Percentiles rank a stretch among this genome's conserved stretches.
Evolutionary conservation across 129 eudicot genomes (phyloP).

Genomic region (Flaveria brownii): DNA sequence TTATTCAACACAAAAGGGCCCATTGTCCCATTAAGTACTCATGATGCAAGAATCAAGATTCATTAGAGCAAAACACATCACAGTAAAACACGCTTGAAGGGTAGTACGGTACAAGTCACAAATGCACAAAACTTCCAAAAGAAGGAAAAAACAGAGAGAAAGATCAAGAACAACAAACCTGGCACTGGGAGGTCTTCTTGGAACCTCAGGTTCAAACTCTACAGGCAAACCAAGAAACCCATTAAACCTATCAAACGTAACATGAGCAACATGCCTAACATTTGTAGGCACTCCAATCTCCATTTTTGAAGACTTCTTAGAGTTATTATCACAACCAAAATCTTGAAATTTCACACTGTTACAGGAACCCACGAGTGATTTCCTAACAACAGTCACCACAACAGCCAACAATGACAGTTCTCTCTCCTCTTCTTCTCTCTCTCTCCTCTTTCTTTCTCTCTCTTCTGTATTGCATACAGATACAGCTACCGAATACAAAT

Average conservation of each 20-base stretch:
- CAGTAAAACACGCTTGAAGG: not conserved
- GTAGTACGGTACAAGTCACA: slow-evolving; percentile 1
- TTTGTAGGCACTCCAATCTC: slow-evolving; percentile 93
- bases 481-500: slow-evolving; percentile 38
- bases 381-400: slow-evolving; percentile 68
- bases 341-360: slow-evolving; percentile 44
- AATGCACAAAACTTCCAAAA: not conserved
- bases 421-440: slow-evolving; percentile 39
- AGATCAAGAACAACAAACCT: slow-evolving; percentile 48
- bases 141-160: not conserved
- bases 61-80: not conserved
- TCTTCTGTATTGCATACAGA: slow-evolving; percentile 33
- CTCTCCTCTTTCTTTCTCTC: slow-evolving; percentile 40
- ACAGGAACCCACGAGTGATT: slow-evolving; percentile 67
- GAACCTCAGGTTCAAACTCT: slow-evolving; percentile 98
- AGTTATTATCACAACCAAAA: slow-evolving; percentile 21
- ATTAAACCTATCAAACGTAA: slow-evolving; percentile 93
- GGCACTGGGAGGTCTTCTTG: slow-evolving; percentile 96
- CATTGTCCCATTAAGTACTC: not conserved
- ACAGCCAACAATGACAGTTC: slow-evolving; percentile 54
- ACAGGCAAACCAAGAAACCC: slow-evolving; percentile 98
- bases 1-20: slow-evolving; percentile 18
- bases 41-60: no score
- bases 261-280: slow-evolving; percentile 99
- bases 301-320: slow-evolving; percentile 47